Percentiles rank a stretch among this genome's conserved stretches.
phyloP scores from a whole-genome alignment of 139 green algal species.

The Chlorella sorokiniana region DNA sequence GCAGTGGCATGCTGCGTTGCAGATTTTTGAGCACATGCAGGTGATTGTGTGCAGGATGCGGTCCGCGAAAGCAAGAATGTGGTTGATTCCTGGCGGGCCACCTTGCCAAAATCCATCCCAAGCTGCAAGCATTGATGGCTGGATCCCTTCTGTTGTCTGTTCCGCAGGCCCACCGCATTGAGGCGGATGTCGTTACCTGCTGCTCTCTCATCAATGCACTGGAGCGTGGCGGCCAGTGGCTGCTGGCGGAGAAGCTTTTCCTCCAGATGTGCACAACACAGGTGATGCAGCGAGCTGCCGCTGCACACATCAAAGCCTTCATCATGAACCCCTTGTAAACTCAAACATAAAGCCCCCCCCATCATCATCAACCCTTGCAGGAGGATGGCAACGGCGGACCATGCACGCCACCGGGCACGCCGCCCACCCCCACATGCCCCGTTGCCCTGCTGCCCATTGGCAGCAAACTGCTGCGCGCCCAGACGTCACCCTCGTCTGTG shows the following conservation, averaged over 20 bases:
- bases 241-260: conserved; percentile 83
- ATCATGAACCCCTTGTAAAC: not conserved
- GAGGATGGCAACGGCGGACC: not conserved
- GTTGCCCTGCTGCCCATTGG: not conserved
- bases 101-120: too few relatives aligned
- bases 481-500: conserved; percentile 32
- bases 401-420: not conserved
- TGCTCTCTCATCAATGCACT: conserved; percentile 89
- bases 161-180: conserved; percentile 50
- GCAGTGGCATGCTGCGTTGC: conserved; percentile 71
- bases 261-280: conserved; percentile 53
- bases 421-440: not conserved
- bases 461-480: conserved; percentile 23
- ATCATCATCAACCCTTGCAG: not conserved
- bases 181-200: conserved; percentile 89
- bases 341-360: not conserved
- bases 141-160: too few relatives aligned
- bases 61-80: too few relatives aligned
- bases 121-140: too few relatives aligned
- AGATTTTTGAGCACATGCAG: conserved; percentile 66
- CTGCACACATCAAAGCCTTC: not conserved
- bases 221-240: conserved; percentile 89
- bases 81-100: too few relatives aligned
- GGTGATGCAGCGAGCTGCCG: not conserved
- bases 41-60: too few relatives aligned